Conservation (phyloP, 768 basidiomycete genomes). For the Calocybe cyanea region DNA sequence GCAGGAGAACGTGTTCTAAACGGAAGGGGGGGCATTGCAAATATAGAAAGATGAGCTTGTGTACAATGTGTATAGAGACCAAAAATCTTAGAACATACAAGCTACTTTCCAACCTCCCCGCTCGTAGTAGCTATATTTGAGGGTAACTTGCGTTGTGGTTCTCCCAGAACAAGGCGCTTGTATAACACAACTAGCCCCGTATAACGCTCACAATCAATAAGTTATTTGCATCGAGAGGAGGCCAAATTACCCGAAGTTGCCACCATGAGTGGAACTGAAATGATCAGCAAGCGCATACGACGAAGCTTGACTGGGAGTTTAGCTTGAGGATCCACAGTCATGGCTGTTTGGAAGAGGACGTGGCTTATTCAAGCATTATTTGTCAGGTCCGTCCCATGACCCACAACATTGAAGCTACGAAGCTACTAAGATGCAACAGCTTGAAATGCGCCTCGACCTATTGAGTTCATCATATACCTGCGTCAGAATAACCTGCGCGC, state of each 20-base stretch:
- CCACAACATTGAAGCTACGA: too few relatives aligned
- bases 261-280: slow-evolving; percentile 61
- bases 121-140: slow-evolving; percentile 1
- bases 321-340: slow-evolving; percentile 1
- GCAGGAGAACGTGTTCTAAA: neutral
- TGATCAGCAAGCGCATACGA: slow-evolving; percentile 49
- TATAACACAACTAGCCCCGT: slow-evolving; percentile 58
- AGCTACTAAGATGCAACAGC: too few relatives aligned
- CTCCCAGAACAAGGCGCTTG: slow-evolving; percentile 51
- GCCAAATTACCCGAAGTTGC: slow-evolving; percentile 50
- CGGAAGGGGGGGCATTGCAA: neutral
- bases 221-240: slow-evolving; percentile 4
- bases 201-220: neutral
- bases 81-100: neutral
- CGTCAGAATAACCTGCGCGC: too few relatives aligned
- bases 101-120: neutral
- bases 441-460: too few relatives aligned
- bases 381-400: too few relatives aligned
- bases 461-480: too few relatives aligned
- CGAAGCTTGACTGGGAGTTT: slow-evolving; percentile 33
- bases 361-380: too few relatives aligned
- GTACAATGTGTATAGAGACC: neutral
- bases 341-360: neutral
- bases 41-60: neutral
- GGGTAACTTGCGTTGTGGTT: slow-evolving; percentile 32